phyloP scores from a whole-genome alignment of 257 asterid genomes.

The Petunia axillaris region DNA sequence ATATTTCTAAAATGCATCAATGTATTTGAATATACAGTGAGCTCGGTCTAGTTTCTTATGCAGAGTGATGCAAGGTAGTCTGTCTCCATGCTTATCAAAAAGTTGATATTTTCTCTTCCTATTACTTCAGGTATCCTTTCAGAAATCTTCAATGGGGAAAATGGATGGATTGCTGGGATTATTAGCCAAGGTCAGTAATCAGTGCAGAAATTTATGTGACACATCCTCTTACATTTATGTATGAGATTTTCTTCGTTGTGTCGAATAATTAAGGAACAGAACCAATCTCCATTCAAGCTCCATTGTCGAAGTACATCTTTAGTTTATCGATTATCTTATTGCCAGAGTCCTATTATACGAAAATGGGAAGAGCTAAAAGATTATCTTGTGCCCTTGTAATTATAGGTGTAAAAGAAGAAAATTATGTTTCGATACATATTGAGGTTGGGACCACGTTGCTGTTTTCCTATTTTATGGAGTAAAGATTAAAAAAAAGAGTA shows the following conservation, averaged over 20 bases:
- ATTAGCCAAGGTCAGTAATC: constrained; percentile 65
- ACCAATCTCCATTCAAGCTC: background rate
- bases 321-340: constrained; percentile 1
- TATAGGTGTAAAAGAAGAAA: too few relatives aligned
- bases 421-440: too few relatives aligned
- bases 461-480: too few relatives aligned
- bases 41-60: constrained; percentile 16
- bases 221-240: background rate
- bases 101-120: constrained; percentile 24
- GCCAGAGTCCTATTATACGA: background rate
- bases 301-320: background rate
- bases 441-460: too few relatives aligned
- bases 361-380: background rate
- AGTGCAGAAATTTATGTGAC: background rate
- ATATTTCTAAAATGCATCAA: too few relatives aligned
- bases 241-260: background rate
- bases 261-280: background rate
- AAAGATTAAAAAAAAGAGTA: too few relatives aligned
- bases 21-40: too few relatives aligned
- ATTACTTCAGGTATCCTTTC: constrained; percentile 62
- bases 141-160: constrained; percentile 50
- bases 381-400: too few relatives aligned
- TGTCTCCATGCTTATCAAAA: constrained; percentile 9
- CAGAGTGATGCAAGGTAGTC: background rate
- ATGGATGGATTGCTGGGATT: constrained; percentile 50